These are phyloP conservation scores for Quercus suber DNA, from an alignment of 306 rosid species.

Conservation along the genomic window DNA sequence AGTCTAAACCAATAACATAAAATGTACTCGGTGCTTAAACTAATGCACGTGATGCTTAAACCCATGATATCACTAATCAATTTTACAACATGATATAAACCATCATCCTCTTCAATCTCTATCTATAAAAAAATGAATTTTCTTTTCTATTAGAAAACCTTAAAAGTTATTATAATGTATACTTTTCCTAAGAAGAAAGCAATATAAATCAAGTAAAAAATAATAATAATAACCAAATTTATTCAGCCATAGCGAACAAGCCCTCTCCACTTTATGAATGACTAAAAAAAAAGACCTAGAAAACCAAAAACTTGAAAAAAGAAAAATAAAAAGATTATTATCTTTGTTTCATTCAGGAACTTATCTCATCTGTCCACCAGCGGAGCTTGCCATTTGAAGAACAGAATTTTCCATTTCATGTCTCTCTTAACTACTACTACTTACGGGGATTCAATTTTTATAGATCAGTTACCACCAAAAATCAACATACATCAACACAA, in stretches of 20 bases:
- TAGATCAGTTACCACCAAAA: no score
- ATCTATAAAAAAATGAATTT: background rate
- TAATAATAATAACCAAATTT: background rate
- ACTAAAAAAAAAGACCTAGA: background rate
- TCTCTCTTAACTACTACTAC: no score
- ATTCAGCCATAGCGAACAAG: background rate
- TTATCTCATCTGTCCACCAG: background rate
- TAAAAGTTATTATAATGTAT: no score
- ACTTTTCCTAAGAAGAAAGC: background rate
- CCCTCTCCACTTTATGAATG: background rate
- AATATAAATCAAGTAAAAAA: background rate
- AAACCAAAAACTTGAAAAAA: background rate
- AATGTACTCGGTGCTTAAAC: no score
- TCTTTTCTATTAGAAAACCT: background rate
- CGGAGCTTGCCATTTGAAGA: background rate
- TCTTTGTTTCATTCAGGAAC: background rate
- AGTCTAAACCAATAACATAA: no score
- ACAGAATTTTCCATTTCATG: background rate
- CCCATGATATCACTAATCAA: no score
- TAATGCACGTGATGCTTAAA: no score
- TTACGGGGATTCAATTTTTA: no score
- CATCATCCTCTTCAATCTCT: background rate
- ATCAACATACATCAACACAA: no score
- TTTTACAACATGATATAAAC: no score
- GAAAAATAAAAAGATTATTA: no score